phyloP scores from a whole-genome alignment of 2,329 filamentous ascomycete species.

The Fusarium miscanthi region DNA sequence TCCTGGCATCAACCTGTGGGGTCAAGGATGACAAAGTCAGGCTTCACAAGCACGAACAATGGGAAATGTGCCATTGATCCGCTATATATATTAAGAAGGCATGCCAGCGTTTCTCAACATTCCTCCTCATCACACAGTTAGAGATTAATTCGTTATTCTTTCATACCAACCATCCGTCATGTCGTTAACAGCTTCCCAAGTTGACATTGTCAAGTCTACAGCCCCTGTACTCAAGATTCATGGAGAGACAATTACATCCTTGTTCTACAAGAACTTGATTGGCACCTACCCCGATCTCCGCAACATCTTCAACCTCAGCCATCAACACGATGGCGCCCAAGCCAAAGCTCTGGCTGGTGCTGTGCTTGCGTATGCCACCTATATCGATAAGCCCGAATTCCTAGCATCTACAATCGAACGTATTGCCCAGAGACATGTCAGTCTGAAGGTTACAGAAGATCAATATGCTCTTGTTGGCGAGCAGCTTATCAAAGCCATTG shows the following conservation, averaged over 20 bases:
- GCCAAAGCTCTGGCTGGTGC: constrained; percentile 40
- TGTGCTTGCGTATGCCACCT: constrained; percentile 59
- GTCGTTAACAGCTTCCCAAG: neutral
- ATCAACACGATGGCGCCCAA: constrained; percentile 41
- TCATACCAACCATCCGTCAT: neutral
- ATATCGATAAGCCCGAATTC: neutral
- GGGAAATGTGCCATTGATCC: neutral
- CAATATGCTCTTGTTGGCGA: constrained; percentile 14
- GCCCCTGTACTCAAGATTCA: constrained; percentile 55
- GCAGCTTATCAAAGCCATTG: constrained; percentile 71
- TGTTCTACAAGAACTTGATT: constrained; percentile 76
- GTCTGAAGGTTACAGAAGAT: constrained; percentile 1
- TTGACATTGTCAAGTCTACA: constrained; percentile 16
- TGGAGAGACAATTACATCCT: constrained; percentile 71
- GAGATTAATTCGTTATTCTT: neutral
- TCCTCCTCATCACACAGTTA: no score
- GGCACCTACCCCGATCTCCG: constrained; percentile 70
- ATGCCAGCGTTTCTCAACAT: neutral
- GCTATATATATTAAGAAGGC: neutral
- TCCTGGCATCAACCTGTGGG: neutral
- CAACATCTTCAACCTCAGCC: constrained; percentile 69
- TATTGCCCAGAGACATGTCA: constrained; percentile 43
- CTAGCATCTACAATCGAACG: constrained; percentile 55
- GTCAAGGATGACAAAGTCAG: neutral
- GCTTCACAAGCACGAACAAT: neutral